Evolutionary conservation across 345 rosid genomes (phyloP), one percentile per base, ranked within the genome.

Genomic region (Mercurialis annua): DNA sequence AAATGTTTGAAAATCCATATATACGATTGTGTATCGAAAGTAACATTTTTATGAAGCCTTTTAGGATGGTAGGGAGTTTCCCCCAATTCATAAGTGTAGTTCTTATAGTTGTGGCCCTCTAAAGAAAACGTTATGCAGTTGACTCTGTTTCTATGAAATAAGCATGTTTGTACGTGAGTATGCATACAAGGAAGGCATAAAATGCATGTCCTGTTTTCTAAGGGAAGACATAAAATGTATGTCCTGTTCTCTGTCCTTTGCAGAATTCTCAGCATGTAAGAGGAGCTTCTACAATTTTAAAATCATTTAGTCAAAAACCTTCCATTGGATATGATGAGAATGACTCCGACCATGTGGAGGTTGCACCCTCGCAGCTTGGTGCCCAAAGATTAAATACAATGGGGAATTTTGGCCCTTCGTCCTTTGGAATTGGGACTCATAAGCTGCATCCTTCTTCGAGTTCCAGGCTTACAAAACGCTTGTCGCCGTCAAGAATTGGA

Each of bases 311-410:
- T 65, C 81, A 76, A 70, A 83, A 81, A 64, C 73, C 77, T 67
- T 26, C 76, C 5, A 57, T 70, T 43, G 84, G 77, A 54, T 83
- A 78, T 62, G 84, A 84, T 58, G 84, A 68, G 47, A 65, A 74
- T 84, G 86, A 83, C 72, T 66, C 71, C 77, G 89, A 87, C 78
- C 83, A 72, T 70, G 67, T 78, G 57, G 85, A 83, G 71, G 59
- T 71, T 70, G 62, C 70, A 61, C 72, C 83, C 67, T 71, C 81
- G 34, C 85, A 78, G 44, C 80, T 78, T 73, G 92, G 88, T 70
- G 56, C 66, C 58, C 82, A 79, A 76, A 86, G 92, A 74, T 72
- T 81, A 73, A 80, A 70, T 56, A 49, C 83, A 8, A 54, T 79
- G 30, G 82, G 80, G 54, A 79, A 33, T 72, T 52, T 67, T n/a